Evolutionary conservation across 495 filamentous ascomycete genomes (phyloP), one percentile per base, ranked within the genome.

Genomic region (Talaromyces adpressus): DNA sequence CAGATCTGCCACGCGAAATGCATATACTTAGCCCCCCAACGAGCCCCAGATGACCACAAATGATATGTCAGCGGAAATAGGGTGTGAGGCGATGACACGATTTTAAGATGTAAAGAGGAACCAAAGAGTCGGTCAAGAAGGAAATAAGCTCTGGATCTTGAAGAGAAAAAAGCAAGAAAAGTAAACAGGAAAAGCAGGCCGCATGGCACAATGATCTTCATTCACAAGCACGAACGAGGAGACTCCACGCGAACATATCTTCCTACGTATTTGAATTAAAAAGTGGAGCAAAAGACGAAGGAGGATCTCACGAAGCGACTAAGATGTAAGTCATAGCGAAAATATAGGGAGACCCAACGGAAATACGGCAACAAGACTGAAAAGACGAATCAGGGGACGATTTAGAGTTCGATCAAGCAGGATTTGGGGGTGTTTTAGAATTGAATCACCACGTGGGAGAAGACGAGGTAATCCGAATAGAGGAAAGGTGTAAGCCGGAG

Each of bases 401-500:
- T 16, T 18, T 30, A 45, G 41, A 45, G n/a, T 49, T 49, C n/a
- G n/a, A 49, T 49, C 45, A 18, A 49, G 45, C n/a, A 49, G 45
- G 45, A 49, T 49, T 49, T 49, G 45, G 45, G 18, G 45, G n/a
- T 49, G 45, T 49, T 16, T 56, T 56, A 56, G 52, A n/a, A 29
- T 23, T 27, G 52, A 56, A 56, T 56, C 52, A 56, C 52, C 52
- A 56, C 52, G 52, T 56, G 52, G 52, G 22, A 29, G 11, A 29
- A 25, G 52, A 56, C 27, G 22, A 56, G 22, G 52, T 56, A 56
- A 9, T 0, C 52, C 52, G 52, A 29, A 56, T 56, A 1, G 27
- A 56, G 52, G 12, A 56, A 56, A 25, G 22, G 5, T 56, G 51
- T 23, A 22, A 53, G n/a, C 51, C 20, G 11, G 6, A 53, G 51